Evolutionary conservation across 805 yeast species (phyloP).

Genomic region (Wickerhamomyces silvicola): DNA sequence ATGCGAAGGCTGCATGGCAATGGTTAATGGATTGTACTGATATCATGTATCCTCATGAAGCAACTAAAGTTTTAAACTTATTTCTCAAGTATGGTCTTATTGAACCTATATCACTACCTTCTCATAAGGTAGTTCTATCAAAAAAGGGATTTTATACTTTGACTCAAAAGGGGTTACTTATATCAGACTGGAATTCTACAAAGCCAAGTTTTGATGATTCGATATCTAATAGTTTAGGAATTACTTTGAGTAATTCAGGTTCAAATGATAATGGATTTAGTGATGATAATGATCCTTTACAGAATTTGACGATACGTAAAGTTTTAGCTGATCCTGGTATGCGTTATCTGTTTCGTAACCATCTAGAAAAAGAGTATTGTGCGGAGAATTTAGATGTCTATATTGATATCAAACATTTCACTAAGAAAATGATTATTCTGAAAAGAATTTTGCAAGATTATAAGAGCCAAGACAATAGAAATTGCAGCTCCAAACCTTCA

Average conservation of each 20-base stretch:
- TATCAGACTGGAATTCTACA: too few species aligned
- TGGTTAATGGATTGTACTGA: constrained; percentile 93
- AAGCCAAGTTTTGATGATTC: too few species aligned
- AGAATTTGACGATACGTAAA: constrained; percentile 24
- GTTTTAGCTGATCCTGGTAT: constrained; percentile 71
- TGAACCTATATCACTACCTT: too few species aligned
- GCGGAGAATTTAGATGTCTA: constrained; percentile 74
- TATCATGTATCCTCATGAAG: constrained; percentile 45
- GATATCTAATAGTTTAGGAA: too few species aligned
- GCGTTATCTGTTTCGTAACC: constrained; percentile 59
- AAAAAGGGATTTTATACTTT: too few species aligned
- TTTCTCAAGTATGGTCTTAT: constrained; percentile 44
- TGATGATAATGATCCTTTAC: constrained; percentile 8
- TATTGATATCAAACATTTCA: constrained; percentile 48
- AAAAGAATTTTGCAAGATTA: constrained; percentile 31
- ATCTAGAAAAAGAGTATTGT: constrained; percentile 58
- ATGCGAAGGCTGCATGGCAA: constrained; percentile 75
- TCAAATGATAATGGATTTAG: constrained; percentile 10
- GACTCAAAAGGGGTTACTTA: too few species aligned
- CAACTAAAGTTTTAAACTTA: constrained; percentile 43
- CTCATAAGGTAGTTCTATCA: too few species aligned
- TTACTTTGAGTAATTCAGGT: constrained; percentile 38
- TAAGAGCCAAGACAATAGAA: constrained; percentile 9
- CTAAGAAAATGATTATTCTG: constrained; percentile 38
- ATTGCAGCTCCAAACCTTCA: constrained; percentile 7